Conservation (phyloP, 2,329 filamentous ascomycete genomes). For the Xylariaceae sp. region DNA sequence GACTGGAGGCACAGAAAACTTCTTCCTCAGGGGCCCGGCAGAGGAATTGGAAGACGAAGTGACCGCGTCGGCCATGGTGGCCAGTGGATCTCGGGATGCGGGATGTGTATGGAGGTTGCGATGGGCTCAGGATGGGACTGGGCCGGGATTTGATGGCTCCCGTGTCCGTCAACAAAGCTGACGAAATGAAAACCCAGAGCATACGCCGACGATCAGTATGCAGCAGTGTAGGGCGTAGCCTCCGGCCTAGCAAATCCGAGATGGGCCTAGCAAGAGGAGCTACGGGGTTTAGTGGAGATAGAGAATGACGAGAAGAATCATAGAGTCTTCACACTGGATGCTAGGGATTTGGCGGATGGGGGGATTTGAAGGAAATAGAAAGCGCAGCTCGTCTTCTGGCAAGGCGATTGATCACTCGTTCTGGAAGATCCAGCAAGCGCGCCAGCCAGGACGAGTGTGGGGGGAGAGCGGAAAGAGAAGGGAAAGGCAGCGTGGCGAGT, state of each 20-base stretch:
- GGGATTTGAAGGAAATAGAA: conserved; percentile 6
- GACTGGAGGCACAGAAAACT: conserved; percentile 46
- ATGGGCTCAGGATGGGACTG: conserved; percentile 9
- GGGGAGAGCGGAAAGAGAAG: not conserved
- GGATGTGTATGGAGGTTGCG: conserved; percentile 4
- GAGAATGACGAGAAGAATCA: conserved; percentile 8
- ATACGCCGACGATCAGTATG: conserved; percentile 4
- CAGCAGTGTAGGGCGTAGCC: not conserved
- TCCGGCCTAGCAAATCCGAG: not conserved
- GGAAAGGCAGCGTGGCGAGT: not conserved
- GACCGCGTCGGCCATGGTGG: conserved; percentile 25
- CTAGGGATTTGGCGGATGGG: conserved; percentile 9
- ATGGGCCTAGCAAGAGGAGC: not conserved
- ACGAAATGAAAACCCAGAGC: conserved; percentile 10
- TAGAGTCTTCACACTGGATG: conserved; percentile 3
- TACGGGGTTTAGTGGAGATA: conserved; percentile 16
- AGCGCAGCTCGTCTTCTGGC: not conserved
- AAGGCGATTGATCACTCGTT: conserved; percentile 7
- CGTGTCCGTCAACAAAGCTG: conserved; percentile 10
- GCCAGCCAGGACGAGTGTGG: not conserved
- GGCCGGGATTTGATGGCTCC: conserved; percentile 15
- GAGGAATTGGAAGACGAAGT: conserved; percentile 24
- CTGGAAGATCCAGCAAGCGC: conserved; percentile 2
- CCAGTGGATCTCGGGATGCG: conserved; percentile 8
- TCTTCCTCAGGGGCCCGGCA: conserved; percentile 32